Conservation (phyloP, 768 basidiomycete genomes). For the Termitomyces bulborhizus region DNA sequence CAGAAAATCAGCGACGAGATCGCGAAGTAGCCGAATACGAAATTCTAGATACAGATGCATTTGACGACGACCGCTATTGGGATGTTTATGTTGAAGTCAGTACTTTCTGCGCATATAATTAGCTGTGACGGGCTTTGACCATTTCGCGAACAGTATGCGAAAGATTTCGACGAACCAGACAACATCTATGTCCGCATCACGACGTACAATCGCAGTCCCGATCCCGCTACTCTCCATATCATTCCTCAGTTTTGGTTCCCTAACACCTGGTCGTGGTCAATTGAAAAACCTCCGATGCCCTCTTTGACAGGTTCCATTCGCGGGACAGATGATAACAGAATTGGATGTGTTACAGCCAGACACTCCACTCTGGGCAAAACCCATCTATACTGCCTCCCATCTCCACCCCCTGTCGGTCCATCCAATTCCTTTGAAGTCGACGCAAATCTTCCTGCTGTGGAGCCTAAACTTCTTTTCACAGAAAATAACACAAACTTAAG, state of each 20-base stretch:
- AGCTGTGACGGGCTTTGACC: slow-evolving; percentile 2
- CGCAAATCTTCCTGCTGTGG: slow-evolving; percentile 60
- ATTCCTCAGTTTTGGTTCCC: slow-evolving; percentile 96
- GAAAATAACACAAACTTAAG: slow-evolving; percentile 97
- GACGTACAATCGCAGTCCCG: slow-evolving; percentile 93
- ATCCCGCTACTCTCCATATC: slow-evolving; percentile 89
- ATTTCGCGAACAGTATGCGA: slow-evolving; percentile 69
- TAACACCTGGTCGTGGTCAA: slow-evolving; percentile 96
- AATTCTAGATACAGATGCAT: slow-evolving; percentile 85
- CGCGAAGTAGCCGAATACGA: slow-evolving; percentile 91
- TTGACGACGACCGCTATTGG: slow-evolving; percentile 95
- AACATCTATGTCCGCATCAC: slow-evolving; percentile 92
- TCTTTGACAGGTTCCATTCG: slow-evolving; percentile 47
- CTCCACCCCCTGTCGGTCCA: slow-evolving; percentile 83
- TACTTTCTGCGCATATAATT: slow-evolving; percentile 5
- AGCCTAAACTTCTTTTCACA: slow-evolving; percentile 87
- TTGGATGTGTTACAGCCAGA: slow-evolving; percentile 59
- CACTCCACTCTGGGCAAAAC: slow-evolving; percentile 74
- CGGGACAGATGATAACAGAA: slow-evolving; percentile 34
- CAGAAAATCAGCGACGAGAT: slow-evolving; percentile 75
- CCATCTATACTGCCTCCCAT: slow-evolving; percentile 84
- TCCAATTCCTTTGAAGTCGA: slow-evolving; percentile 58
- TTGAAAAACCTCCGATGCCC: slow-evolving; percentile 62
- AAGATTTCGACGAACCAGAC: slow-evolving; percentile 89
- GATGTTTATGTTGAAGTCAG: slow-evolving; percentile 95